phyloP scores from a whole-genome alignment of 306 rosid genomes.

The Fragaria iinumae region DNA sequence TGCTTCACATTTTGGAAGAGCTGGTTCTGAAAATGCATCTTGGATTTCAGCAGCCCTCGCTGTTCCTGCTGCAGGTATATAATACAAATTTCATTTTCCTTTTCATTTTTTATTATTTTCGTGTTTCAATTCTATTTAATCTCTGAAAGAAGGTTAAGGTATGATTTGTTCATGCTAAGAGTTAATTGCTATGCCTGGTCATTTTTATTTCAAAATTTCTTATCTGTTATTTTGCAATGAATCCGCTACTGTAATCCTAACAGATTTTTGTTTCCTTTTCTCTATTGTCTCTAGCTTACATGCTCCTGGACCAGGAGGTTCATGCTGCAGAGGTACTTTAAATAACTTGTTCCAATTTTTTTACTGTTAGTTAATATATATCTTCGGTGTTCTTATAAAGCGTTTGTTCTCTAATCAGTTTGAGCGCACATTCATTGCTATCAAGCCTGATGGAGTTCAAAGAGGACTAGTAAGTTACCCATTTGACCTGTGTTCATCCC shows the following conservation, averaged over 20 bases:
- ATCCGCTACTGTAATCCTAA: neutral
- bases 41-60: slow-evolving; percentile 82
- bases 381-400: slow-evolving; percentile 10
- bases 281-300: slow-evolving; percentile 52
- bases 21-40: slow-evolving; percentile 47
- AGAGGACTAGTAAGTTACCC: slow-evolving; percentile 74
- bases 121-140: neutral
- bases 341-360: slow-evolving; percentile 1
- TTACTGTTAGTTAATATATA: slow-evolving; percentile 5
- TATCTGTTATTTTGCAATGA: neutral
- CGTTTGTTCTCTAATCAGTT: slow-evolving; percentile 37
- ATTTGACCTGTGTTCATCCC: neutral
- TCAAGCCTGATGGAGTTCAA: slow-evolving; percentile 95
- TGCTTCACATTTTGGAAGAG: slow-evolving; percentile 46
- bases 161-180: neutral
- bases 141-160: neutral
- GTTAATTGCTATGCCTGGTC: neutral
- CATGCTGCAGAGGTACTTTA: slow-evolving; percentile 83
- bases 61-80: slow-evolving; percentile 76
- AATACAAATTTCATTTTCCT: neutral
- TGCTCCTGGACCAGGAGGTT: slow-evolving; percentile 89
- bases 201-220: neutral
- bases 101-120: neutral
- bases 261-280: slow-evolving; percentile 10
- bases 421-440: slow-evolving; percentile 95